A percentile compares a stretch with the other conserved stretches of the same genome.
These are phyloP conservation scores for Patellaria atrata DNA, from an alignment of 495 filamentous ascomycete genomes.

Conservation along the genomic window DNA sequence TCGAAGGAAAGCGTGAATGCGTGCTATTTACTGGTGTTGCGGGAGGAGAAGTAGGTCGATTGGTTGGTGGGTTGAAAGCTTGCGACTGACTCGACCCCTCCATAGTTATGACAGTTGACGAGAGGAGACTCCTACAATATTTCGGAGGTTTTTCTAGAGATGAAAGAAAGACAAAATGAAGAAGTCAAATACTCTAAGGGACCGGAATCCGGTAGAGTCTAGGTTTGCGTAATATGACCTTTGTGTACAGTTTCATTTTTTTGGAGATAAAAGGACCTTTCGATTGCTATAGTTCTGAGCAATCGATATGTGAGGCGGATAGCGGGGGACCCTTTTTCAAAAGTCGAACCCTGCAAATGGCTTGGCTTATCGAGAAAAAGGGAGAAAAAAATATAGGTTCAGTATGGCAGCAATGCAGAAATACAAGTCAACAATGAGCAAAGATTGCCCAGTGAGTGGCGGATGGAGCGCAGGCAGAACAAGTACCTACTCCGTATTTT, in stretches of 20 bases:
- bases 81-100: conserved; percentile 9
- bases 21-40: conserved; percentile 16
- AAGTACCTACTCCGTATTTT: conserved; percentile 8
- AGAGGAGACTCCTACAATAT: conserved; percentile 1
- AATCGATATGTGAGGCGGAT: conserved; percentile 17
- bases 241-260: conserved; percentile 20
- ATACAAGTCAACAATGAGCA: conserved; percentile 16
- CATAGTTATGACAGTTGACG: conserved; percentile 7
- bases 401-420: conserved; percentile 23
- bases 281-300: conserved; percentile 13
- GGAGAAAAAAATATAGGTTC: conserved; percentile 10
- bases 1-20: conserved; percentile 16
- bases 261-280: conserved; percentile 9
- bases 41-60: conserved; percentile 17
- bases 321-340: conserved; percentile 16
- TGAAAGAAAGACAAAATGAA: background rate
- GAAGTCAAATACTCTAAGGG: conserved; percentile 9
- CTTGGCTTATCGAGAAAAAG: conserved; percentile 20
- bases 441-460: conserved; percentile 21
- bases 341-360: conserved; percentile 17
- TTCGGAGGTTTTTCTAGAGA: background rate
- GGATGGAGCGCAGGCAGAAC: conserved; percentile 12
- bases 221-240: conserved; percentile 10
- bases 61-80: conserved; percentile 7
- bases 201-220: conserved; percentile 11